Evolutionary conservation across 1,139 yeast species (phyloP), one percentile per base, ranked within the genome.

Genomic region (Hemisphaericaspora lyxosophila): DNA sequence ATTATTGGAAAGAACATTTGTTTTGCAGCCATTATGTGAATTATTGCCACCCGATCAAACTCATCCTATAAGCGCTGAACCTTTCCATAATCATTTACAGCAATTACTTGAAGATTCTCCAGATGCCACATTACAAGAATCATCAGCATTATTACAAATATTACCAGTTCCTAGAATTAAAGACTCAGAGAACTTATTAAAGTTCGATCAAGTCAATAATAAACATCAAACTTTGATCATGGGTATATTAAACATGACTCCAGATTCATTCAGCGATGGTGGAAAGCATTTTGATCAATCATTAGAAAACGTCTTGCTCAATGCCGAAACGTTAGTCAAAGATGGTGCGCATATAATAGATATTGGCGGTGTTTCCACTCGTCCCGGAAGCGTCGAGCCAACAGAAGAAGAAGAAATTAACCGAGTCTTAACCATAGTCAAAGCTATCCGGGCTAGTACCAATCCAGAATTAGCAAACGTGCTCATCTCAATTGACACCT

Each of bases 261-360:
- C 97, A 0, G 97, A 94, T 57, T 89, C 97, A 0, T 92, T 92
- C 54, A 87, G 96, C 36, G 98, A 94, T 60, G 97, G 96, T 1
- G 90, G 95, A 0, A 46, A 43, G n/a, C 50, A 59, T 34, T 58
- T 38, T 31, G 44, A 49, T 5, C 52, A 54, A 18, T 50, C 68
- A 18, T 57, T 63, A 4, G 55, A 57, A 4, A 50, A 57, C 4
- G 49, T 64, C 3, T 48, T 75, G 3, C 65, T 64, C 0, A 61
- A 64, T 19, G 75, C 80, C 2, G 54, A 62, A 39, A 46, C 57
- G 20, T 70, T 82, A 59, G 77, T 82, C 7, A 49, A 51, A 0
- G 68, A 75, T 15, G 94, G 90, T 0, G 78, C 80, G 8, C 70
- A 71, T 20, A 85, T 94, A 27, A 70, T 92, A 25, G 98, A 90